These are phyloP conservation scores for Carnegiea gigantea DNA, from an alignment of 179 eudicot genomes.

Conservation along the genomic window DNA sequence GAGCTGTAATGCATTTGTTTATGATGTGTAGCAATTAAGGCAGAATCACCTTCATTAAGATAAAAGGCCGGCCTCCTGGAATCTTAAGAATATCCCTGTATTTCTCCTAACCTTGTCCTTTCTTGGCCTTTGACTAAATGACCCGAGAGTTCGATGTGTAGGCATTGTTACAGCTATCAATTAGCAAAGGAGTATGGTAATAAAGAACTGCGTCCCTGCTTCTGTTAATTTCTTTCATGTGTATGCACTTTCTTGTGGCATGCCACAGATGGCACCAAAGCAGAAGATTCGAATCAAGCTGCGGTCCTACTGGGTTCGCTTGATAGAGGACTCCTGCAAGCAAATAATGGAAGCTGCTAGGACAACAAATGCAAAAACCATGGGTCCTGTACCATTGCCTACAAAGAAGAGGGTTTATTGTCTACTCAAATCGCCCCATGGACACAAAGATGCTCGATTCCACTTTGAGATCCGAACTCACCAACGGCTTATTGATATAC, in stretches of 20 bases:
- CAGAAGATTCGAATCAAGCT: constrained; percentile 91
- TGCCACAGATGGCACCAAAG: constrained; percentile 45
- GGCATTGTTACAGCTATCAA: background rate
- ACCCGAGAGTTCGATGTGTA: background rate
- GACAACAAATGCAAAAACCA: constrained; percentile 78
- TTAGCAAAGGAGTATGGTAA: background rate
- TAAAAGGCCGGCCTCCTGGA: background rate
- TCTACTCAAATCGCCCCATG: constrained; percentile 95
- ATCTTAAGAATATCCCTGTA: background rate
- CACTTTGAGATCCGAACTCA: constrained; percentile 96
- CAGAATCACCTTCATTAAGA: background rate
- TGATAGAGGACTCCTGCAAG: constrained; percentile 94
- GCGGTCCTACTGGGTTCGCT: constrained; percentile 84
- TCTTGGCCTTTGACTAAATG: background rate
- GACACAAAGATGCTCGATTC: constrained; percentile 90
- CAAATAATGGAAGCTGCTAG: constrained; percentile 92
- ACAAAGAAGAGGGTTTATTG: constrained; percentile 85
- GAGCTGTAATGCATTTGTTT: background rate
- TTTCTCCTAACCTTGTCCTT: background rate
- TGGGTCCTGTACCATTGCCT: constrained; percentile 98
- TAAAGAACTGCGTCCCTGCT: background rate
- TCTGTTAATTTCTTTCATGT: background rate
- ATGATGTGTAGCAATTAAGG: background rate
- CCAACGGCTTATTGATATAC: constrained; percentile 84
- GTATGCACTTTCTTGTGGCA: background rate